Conservation (phyloP, 2,329 filamentous ascomycete genomes). For the Nakataea oryzae region DNA sequence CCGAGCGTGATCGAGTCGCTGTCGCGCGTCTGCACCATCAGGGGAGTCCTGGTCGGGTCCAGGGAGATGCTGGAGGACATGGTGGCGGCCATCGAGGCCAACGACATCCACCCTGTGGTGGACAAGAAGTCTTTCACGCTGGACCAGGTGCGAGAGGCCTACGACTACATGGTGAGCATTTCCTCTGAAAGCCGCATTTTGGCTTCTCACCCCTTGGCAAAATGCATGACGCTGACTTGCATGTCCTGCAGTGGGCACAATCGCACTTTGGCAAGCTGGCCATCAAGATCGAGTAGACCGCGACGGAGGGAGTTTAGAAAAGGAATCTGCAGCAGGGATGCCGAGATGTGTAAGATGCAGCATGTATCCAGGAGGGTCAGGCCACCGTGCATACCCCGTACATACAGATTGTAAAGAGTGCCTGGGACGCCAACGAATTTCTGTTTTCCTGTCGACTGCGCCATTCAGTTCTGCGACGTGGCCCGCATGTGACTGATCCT, state of each 20-base stretch:
- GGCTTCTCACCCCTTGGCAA: neutral
- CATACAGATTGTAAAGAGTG: too few relatives aligned
- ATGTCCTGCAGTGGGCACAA: conserved; percentile 26
- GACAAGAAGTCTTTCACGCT: conserved; percentile 25
- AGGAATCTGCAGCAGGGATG: too few relatives aligned
- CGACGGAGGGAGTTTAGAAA: too few relatives aligned
- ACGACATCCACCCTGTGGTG: conserved; percentile 29
- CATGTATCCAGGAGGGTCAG: too few relatives aligned
- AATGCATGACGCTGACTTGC: neutral
- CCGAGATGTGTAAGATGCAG: too few relatives aligned
- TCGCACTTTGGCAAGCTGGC: conserved; percentile 46
- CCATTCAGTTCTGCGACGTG: neutral
- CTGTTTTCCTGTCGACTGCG: too few relatives aligned
- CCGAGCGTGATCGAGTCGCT: conserved; percentile 39
- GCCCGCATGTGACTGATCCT: neutral
- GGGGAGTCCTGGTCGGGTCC: conserved; percentile 30
- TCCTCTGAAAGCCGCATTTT: neutral
- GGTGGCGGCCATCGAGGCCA: conserved; percentile 28
- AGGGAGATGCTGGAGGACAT: conserved; percentile 30
- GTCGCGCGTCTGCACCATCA: conserved; percentile 22
- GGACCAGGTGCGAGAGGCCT: conserved; percentile 30
- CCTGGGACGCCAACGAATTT: too few relatives aligned
- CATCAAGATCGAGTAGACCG: conserved; percentile 21
- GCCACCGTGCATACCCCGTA: too few relatives aligned
- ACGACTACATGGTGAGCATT: conserved; percentile 36